phyloP scores from a whole-genome alignment of 768 basidiomycete species.

The Astraeus odoratus region DNA sequence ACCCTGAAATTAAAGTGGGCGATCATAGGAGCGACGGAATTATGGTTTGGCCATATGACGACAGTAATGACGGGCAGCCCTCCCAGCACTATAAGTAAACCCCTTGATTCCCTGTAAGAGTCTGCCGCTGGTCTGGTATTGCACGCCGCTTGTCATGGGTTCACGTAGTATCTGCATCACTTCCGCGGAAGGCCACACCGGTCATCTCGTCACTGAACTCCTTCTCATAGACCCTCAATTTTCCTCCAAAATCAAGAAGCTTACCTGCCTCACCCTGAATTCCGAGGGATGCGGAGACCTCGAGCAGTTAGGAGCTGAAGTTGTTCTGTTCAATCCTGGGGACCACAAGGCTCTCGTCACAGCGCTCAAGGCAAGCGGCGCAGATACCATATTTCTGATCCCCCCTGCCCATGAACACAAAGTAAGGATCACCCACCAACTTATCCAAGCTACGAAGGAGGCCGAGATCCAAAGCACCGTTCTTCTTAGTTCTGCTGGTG shows the following conservation, averaged over 20 bases:
- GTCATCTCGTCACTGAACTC: not conserved
- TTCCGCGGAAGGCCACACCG: not conserved
- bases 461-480: not conserved
- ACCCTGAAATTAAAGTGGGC: too few relatives aligned
- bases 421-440: not conserved
- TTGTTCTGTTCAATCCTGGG: not conserved
- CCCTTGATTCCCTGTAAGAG: not conserved
- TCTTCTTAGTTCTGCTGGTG: not conserved
- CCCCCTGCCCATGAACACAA: constrained; percentile 3
- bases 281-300: not conserved
- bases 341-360: not conserved
- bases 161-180: not conserved
- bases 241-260: not conserved
- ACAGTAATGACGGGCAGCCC: not conserved
- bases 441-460: not conserved
- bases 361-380: not conserved
- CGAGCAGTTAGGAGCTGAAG: not conserved
- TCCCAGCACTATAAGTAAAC: not conserved
- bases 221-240: not conserved
- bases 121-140: too few relatives aligned
- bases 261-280: not conserved
- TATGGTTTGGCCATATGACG: not conserved
- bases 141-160: not conserved
- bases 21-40: not conserved
- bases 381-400: constrained; percentile 4